Conservation (phyloP, 2,329 filamentous ascomycete genomes). For the Colletotrichum noveboracense region DNA sequence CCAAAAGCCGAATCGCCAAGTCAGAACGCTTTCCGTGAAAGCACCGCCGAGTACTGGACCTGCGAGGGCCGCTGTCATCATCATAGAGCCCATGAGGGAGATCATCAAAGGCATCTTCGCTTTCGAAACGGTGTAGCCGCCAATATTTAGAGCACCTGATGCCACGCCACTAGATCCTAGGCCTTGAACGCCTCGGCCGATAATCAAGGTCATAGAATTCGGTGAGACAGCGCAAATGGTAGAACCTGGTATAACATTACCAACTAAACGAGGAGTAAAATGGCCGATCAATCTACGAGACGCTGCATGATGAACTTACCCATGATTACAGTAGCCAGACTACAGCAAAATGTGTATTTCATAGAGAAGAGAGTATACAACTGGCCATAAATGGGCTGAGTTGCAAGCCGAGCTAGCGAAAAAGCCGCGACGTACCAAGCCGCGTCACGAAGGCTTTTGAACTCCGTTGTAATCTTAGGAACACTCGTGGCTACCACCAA, state of each 20-base stretch:
- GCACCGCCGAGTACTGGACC: neutral
- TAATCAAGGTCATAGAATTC: neutral
- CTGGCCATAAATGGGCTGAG: neutral
- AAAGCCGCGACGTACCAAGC: neutral
- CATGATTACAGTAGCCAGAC: neutral
- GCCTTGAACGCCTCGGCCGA: neutral
- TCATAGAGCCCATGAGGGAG: neutral
- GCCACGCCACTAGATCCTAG: neutral
- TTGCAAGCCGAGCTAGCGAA: neutral
- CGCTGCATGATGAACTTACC: neutral
- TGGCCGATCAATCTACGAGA: neutral
- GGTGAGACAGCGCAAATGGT: neutral
- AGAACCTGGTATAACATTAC: neutral
- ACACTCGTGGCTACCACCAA: neutral
- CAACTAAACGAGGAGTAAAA: neutral
- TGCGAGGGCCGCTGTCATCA: neutral
- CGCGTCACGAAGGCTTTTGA: neutral
- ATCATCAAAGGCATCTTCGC: neutral
- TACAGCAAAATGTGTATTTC: neutral
- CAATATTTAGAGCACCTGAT: neutral
- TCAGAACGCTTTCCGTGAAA: neutral
- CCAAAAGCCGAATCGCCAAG: neutral
- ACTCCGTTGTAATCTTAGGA: neutral
- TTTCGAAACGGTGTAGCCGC: neutral
- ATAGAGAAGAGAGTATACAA: neutral